phyloP scores from a whole-genome alignment of 2,329 filamentous ascomycete species.

The Verticillium zaregamsianum region DNA sequence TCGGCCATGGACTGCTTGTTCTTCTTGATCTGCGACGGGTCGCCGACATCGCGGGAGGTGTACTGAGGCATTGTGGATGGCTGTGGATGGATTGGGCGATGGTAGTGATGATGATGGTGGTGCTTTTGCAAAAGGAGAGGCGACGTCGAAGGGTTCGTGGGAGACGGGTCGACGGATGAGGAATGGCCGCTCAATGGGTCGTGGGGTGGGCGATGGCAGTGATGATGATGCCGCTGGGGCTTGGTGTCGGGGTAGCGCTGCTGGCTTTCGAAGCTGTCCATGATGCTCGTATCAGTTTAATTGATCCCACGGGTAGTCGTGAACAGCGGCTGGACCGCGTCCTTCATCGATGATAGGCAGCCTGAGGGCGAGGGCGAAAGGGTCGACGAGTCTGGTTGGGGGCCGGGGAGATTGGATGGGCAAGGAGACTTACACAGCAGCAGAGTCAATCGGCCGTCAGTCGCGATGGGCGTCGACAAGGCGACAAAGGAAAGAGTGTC shows the following conservation, averaged over 20 bases:
- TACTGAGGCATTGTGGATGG: constrained; percentile 54
- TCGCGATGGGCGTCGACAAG: background rate
- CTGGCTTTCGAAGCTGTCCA: background rate
- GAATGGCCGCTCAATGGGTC: background rate
- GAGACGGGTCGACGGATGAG: background rate
- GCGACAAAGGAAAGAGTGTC: constrained; percentile 16
- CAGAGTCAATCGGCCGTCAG: background rate
- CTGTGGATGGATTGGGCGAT: background rate
- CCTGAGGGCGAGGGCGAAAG: background rate
- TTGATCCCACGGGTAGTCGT: constrained; percentile 7
- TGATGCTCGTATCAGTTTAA: constrained; percentile 14
- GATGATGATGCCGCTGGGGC: constrained; percentile 8
- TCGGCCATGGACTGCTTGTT: constrained; percentile 99
- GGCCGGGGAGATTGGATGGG: background rate
- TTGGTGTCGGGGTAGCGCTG: constrained; percentile 1
- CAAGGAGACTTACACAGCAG: constrained; percentile 2
- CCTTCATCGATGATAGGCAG: background rate
- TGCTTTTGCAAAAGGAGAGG: background rate
- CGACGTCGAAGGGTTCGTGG: background rate
- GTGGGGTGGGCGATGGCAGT: background rate
- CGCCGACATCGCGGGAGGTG: constrained; percentile 63
- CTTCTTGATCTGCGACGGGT: constrained; percentile 70
- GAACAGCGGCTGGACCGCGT: background rate
- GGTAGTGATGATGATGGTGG: background rate
- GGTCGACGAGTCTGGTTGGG: background rate